These are phyloP conservation scores for Apophysomyces trapeziformis DNA, from an alignment of 371 early-diverging fungal genomes.

Conservation along the genomic window DNA sequence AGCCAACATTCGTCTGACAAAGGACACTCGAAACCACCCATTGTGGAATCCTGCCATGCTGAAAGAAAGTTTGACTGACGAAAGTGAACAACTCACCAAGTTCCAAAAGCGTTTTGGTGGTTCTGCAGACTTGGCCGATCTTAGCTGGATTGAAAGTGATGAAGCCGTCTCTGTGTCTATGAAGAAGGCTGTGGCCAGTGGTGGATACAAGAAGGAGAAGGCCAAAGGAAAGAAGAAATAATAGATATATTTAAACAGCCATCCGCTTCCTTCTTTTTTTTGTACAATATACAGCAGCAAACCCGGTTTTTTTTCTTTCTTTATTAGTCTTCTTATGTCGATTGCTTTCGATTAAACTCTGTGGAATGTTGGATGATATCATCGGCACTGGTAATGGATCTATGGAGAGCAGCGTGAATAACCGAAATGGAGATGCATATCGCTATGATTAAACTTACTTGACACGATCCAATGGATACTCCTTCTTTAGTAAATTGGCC, in stretches of 20 bases:
- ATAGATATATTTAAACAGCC: background rate
- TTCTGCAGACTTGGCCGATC: slow-evolving; percentile 58
- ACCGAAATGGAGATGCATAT: background rate
- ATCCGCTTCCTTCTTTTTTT: background rate
- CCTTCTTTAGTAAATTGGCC: slow-evolving; percentile 87
- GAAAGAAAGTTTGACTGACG: slow-evolving; percentile 61
- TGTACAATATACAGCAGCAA: background rate
- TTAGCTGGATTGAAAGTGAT: slow-evolving; percentile 53
- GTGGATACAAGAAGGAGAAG: slow-evolving; percentile 38
- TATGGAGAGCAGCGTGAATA: slow-evolving; percentile 4
- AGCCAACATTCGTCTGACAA: slow-evolving; percentile 80
- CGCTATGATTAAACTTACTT: slow-evolving; percentile 23
- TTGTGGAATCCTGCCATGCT: slow-evolving; percentile 88
- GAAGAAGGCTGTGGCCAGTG: slow-evolving; percentile 50
- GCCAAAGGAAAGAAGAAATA: slow-evolving; percentile 48
- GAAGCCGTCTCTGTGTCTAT: slow-evolving; percentile 48
- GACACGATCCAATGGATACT: slow-evolving; percentile 82
- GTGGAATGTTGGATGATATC: slow-evolving; percentile 46
- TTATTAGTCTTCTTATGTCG: background rate
- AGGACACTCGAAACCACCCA: slow-evolving; percentile 91
- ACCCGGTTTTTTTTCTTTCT: no score
- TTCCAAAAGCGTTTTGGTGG: slow-evolving; percentile 80
- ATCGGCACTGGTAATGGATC: slow-evolving; percentile 50
- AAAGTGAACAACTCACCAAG: slow-evolving; percentile 75
- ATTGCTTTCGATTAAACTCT: slow-evolving; percentile 24